Conservation (phyloP, 345 rosid species). For the Theobroma cacao region DNA sequence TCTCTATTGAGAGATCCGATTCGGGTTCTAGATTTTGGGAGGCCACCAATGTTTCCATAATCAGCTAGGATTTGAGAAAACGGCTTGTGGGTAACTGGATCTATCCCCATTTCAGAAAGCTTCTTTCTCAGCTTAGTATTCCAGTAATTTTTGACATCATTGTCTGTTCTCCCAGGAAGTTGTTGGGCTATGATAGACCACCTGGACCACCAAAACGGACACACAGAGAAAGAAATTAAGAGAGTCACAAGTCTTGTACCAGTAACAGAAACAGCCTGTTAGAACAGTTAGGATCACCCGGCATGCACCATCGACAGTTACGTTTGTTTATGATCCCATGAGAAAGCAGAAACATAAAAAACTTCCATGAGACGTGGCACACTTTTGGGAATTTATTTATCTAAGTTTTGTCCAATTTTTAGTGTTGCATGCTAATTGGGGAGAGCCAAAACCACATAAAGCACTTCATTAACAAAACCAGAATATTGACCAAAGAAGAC, state of each 20-base stretch:
- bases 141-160: slow-evolving; percentile 94
- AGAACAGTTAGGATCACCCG: slow-evolving; percentile 15
- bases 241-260: slow-evolving; percentile 6
- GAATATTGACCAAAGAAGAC: not conserved
- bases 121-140: slow-evolving; percentile 85
- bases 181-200: slow-evolving; percentile 94
- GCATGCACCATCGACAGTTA: not conserved
- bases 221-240: not conserved
- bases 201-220: slow-evolving; percentile 35
- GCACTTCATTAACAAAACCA: not conserved
- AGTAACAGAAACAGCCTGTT: slow-evolving; percentile 10
- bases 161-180: slow-evolving; percentile 89
- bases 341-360: not conserved
- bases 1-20: slow-evolving; percentile 48
- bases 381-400: not conserved
- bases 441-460: not conserved
- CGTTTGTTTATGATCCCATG: not conserved
- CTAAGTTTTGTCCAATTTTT: too few species aligned
- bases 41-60: slow-evolving; percentile 73
- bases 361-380: not conserved
- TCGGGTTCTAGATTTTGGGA: slow-evolving; percentile 40
- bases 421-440: too few species aligned
- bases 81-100: slow-evolving; percentile 88
- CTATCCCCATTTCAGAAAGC: slow-evolving; percentile 91
- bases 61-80: slow-evolving; percentile 88